Conservation (phyloP, 352 stramenopile genomes). For the Phytophthora ramorum region DNA sequence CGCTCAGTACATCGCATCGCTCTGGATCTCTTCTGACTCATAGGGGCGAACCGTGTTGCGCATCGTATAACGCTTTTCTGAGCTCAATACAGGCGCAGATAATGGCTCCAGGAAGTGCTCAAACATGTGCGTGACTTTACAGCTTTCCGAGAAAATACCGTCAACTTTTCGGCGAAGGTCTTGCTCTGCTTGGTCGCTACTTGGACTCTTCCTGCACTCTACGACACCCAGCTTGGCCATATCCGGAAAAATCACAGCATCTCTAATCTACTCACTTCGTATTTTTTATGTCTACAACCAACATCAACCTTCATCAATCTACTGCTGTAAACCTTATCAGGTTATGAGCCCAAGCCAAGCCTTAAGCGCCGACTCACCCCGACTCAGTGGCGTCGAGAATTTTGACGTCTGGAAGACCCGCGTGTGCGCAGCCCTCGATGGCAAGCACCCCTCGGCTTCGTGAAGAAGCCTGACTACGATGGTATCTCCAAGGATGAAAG, state of each 20-base stretch:
- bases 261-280: no score
- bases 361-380: conserved; percentile 21
- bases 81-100: no score
- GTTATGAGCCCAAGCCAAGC: conserved; percentile 28
- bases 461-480: conserved; percentile 21
- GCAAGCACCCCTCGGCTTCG: conserved; percentile 25
- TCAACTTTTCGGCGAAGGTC: no score
- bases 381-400: conserved; percentile 13
- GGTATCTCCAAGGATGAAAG: conserved; percentile 1
- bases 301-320: no score
- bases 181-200: background rate
- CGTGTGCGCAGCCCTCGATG: conserved; percentile 9
- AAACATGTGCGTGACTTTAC: no score
- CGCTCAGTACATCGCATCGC: background rate
- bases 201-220: background rate
- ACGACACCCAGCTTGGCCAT: background rate
- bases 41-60: background rate
- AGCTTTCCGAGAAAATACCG: no score
- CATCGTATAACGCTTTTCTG: background rate
- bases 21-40: background rate
- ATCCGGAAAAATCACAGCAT: no score
- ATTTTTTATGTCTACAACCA: no score
- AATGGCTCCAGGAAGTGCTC: no score
- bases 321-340: no score
- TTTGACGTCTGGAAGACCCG: conserved; percentile 21